phyloP scores from a whole-genome alignment of 257 asterid species.

The Solanum raphanifolium region DNA sequence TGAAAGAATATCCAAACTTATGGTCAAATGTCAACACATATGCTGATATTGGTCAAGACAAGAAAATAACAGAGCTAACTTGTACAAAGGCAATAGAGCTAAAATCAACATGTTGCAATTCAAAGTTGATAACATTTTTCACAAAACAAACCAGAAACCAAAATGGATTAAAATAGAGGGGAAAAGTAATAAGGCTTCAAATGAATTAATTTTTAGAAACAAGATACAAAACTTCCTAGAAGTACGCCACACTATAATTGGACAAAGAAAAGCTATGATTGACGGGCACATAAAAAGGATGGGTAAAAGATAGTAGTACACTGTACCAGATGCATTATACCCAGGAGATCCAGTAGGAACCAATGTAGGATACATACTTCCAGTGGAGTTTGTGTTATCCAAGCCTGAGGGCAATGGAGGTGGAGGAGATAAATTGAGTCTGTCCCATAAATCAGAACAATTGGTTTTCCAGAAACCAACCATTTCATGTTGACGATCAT shows the following conservation, averaged over 20 bases:
- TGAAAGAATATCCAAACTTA: neutral
- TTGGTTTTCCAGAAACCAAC: constrained; percentile 97
- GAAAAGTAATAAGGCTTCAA: neutral
- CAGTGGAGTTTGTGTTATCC: constrained; percentile 26
- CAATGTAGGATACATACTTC: constrained; percentile 31
- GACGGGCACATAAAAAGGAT: neutral
- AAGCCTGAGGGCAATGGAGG: constrained; percentile 37
- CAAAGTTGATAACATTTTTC: neutral
- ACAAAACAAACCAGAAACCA: neutral
- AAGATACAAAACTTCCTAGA: neutral
- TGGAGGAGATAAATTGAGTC: constrained; percentile 48
- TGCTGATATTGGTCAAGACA: neutral
- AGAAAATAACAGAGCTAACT: neutral
- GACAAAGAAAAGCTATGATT: neutral
- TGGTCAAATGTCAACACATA: neutral
- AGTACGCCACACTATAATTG: neutral
- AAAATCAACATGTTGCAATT: neutral
- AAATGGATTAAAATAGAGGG: neutral
- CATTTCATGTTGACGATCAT: constrained; percentile 87
- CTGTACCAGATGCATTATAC: constrained; percentile 41
- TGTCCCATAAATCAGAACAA: constrained; percentile 92
- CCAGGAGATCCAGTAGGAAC: constrained; percentile 49
- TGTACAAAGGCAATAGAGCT: neutral
- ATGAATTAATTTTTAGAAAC: neutral
- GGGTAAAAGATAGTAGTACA: constrained; percentile 1